A percentile compares a stretch with the other conserved stretches of the same genome.
Evolutionary conservation across 768 basidiomycete genomes (phyloP).

Genomic region (Naganishia friedmannii): DNA sequence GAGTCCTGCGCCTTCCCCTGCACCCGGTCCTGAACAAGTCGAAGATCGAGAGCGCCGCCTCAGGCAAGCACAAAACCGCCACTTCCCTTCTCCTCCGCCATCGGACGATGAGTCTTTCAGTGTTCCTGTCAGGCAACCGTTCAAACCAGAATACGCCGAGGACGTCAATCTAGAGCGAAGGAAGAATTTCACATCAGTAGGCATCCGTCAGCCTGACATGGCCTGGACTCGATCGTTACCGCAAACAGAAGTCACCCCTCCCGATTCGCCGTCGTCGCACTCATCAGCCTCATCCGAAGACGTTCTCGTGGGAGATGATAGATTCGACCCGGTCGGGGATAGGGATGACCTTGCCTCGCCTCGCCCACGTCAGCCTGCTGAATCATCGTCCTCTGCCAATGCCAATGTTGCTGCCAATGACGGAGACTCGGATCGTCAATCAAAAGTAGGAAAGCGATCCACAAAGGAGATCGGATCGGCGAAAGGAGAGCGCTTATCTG

Average conservation of each 20-base stretch:
- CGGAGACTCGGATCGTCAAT: not conserved
- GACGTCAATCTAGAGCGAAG: not conserved
- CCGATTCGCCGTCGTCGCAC: not conserved
- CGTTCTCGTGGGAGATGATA: not conserved
- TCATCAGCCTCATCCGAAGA: constrained; percentile 3
- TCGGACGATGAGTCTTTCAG: constrained; percentile 9
- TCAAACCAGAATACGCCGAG: not conserved
- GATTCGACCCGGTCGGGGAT: not conserved
- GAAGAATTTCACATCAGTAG: not conserved
- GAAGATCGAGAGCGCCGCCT: constrained; percentile 5
- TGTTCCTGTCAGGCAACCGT: not conserved
- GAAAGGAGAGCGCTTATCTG: not conserved
- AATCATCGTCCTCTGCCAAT: not conserved
- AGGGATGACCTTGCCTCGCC: not conserved
- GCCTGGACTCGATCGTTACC: constrained; percentile 12
- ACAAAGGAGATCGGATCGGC: not conserved
- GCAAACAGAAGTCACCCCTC: constrained; percentile 3
- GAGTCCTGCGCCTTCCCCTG: not conserved
- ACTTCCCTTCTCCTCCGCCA: constrained; percentile 17
- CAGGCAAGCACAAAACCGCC: not conserved
- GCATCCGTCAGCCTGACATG: not conserved
- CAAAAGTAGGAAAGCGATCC: constrained; percentile 1
- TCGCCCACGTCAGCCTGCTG: not conserved
- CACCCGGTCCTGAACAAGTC: not conserved
- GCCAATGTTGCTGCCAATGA: not conserved